phyloP scores from a whole-genome alignment of 371 early-diverging fungal species.

The Smittium culicis region DNA sequence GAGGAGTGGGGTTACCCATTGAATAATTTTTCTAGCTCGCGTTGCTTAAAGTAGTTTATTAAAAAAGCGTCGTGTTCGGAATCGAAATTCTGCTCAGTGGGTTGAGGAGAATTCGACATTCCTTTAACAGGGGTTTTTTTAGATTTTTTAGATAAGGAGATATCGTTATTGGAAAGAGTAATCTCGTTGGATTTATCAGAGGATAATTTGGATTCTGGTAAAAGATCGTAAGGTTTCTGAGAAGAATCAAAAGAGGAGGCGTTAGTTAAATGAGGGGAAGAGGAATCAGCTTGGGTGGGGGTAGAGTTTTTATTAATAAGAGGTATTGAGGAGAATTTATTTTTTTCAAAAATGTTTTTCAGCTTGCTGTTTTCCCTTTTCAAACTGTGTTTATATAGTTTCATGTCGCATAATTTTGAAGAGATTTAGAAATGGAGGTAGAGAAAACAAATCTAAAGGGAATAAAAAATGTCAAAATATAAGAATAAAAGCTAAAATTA shows the following conservation, averaged over 20 bases:
- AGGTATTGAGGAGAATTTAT: not conserved
- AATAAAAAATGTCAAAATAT: too few species aligned
- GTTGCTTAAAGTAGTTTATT: conserved; percentile 1
- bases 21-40: conserved; percentile 1
- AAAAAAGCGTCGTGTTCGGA: not conserved
- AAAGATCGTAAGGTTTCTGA: not conserved
- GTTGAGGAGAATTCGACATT: not conserved
- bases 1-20: not conserved
- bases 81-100: not conserved
- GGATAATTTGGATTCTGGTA: not conserved
- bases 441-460: too few species aligned
- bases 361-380: not conserved
- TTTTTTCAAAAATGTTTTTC: not conserved
- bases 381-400: not conserved
- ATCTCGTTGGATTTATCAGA: not conserved
- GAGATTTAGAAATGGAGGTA: too few species aligned
- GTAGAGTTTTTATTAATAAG: not conserved
- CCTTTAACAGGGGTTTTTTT: not conserved
- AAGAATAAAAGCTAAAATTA: too few species aligned
- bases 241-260: not conserved
- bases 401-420: not conserved
- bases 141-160: not conserved
- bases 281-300: not conserved
- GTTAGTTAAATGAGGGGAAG: not conserved
- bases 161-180: not conserved